Evolutionary conservation across 805 yeast genomes (phyloP).

Genomic region (Lachancea waltii): DNA sequence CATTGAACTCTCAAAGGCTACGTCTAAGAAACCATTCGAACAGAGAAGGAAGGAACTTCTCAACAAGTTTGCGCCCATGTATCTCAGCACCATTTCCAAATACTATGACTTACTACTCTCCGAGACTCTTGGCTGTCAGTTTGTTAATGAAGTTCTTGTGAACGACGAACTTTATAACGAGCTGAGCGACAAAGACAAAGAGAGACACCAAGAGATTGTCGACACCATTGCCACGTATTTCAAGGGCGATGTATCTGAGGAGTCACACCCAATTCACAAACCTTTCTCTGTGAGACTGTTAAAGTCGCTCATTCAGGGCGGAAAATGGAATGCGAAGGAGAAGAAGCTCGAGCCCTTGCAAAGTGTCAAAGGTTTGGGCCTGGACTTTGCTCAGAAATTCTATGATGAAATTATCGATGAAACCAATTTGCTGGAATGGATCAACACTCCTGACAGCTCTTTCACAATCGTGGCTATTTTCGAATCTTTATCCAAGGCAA

Average conservation of each 20-base stretch:
- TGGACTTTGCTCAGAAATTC: slow-evolving; percentile 50
- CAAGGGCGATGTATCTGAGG: slow-evolving; percentile 61
- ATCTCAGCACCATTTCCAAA: slow-evolving; percentile 49
- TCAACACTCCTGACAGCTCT: slow-evolving; percentile 58
- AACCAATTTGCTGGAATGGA: slow-evolving; percentile 58
- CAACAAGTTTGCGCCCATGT: slow-evolving; percentile 55
- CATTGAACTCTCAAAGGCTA: slow-evolving; percentile 53
- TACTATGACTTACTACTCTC: slow-evolving; percentile 46
- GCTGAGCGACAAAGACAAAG: slow-evolving; percentile 29
- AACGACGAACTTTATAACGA: slow-evolving; percentile 43
- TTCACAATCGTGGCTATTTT: slow-evolving; percentile 76
- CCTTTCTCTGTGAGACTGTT: slow-evolving; percentile 71
- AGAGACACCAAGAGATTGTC: slow-evolving; percentile 43
- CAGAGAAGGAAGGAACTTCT: slow-evolving; percentile 68
- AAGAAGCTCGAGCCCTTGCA: slow-evolving; percentile 42
- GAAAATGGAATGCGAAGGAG: slow-evolving; percentile 68
- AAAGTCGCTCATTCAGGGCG: slow-evolving; percentile 75
- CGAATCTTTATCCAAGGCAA: slow-evolving; percentile 52
- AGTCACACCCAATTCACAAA: slow-evolving; percentile 59
- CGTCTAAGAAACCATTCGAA: slow-evolving; percentile 80
- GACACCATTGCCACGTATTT: slow-evolving; percentile 51
- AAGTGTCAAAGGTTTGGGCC: slow-evolving; percentile 45
- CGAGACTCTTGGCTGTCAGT: slow-evolving; percentile 80
- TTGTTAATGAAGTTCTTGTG: slow-evolving; percentile 66
- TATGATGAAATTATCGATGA: slow-evolving; percentile 47